phyloP scores from a whole-genome alignment of 176 grass and related monocot species.

The Ananas comosus region DNA sequence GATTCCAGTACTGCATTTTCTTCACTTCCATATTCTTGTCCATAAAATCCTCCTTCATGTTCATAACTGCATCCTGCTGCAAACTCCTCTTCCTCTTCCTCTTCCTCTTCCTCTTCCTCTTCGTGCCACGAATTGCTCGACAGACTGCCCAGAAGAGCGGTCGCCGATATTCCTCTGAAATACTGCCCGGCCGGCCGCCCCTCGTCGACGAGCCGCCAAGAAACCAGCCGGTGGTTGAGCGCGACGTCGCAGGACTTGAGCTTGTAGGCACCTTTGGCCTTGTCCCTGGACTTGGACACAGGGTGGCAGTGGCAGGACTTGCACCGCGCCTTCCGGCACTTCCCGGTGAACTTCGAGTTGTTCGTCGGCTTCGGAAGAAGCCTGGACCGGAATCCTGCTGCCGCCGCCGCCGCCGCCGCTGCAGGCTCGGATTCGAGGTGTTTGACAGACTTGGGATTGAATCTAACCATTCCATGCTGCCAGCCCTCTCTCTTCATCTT shows the following conservation, averaged over 20 bases:
- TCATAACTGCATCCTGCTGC: neutral
- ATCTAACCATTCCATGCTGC: slow-evolving; percentile 45
- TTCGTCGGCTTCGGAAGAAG: slow-evolving; percentile 34
- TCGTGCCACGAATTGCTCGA: slow-evolving; percentile 14
- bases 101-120: slow-evolving; percentile 1
- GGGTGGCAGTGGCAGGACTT: slow-evolving; percentile 55
- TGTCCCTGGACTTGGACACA: slow-evolving; percentile 49
- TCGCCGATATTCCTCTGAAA: slow-evolving; percentile 49
- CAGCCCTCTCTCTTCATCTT: slow-evolving; percentile 82
- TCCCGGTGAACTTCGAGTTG: slow-evolving; percentile 37
- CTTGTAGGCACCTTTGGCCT: slow-evolving; percentile 69
- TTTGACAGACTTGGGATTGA: neutral
- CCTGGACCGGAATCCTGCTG: neutral
- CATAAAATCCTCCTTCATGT: neutral
- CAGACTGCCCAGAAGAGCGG: slow-evolving; percentile 39
- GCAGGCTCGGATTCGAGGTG: neutral
- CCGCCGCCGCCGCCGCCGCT: neutral
- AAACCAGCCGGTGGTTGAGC: slow-evolving; percentile 68
- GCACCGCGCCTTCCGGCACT: slow-evolving; percentile 49
- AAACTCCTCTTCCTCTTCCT: neutral
- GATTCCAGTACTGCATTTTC: neutral
- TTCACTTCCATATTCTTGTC: neutral
- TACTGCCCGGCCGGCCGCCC: neutral
- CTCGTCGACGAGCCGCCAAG: slow-evolving; percentile 53
- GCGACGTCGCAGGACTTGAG: slow-evolving; percentile 60